Evolutionary conservation across 2,329 filamentous ascomycete genomes (phyloP), one percentile per base, ranked within the genome.

Genomic region (Scytalidium sp.): DNA sequence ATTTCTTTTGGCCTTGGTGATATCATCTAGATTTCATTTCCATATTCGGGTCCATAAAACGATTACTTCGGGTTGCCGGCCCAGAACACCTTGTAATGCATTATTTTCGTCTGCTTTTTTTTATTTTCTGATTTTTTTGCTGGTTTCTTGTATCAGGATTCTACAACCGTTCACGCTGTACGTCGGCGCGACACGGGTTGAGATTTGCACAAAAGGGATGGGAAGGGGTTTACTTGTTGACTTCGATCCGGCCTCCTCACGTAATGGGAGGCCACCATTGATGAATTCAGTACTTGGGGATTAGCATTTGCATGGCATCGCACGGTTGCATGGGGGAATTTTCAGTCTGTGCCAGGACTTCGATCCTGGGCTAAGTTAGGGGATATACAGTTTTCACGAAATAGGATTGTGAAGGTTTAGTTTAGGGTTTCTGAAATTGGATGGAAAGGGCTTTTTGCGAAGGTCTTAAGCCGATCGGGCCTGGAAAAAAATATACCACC

Each of bases 91-190:
- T 65, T 67, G 65, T 65, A 67, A 60, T 66, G 61, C 58, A 55
- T 60, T 56, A 56, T 60, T 62, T 53, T 60, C 57, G 61, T 60
- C 56, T 61, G 58, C 56, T 61, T 56, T 53, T 57, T 59, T 64
- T 55, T 53, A 58, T 57, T 56, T 60, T 59, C 60, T 58, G 56
- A 51, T 61, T 51, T 53, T 55, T 52, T 58, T 53, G 55, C 57
- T 57, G 56, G 52, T 62, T 68, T 71, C 67, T 67, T 67, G 61
- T 64, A 64, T 54, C 56, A 60, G 60, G 60, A 50, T 50, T 60
- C 56, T 55, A 43, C 41, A 36, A 47, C 55, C 58, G 54, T 44
- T 43, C 50, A 36, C 32, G 50, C 55, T 54, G 42, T 53, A 53
- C 60, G 51, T 57, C 51, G n/a, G n/a, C n/a, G 56, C 50, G 43